These are phyloP conservation scores for Brassica nigra DNA, from an alignment of 345 rosid genomes.

Conservation along the genomic window DNA sequence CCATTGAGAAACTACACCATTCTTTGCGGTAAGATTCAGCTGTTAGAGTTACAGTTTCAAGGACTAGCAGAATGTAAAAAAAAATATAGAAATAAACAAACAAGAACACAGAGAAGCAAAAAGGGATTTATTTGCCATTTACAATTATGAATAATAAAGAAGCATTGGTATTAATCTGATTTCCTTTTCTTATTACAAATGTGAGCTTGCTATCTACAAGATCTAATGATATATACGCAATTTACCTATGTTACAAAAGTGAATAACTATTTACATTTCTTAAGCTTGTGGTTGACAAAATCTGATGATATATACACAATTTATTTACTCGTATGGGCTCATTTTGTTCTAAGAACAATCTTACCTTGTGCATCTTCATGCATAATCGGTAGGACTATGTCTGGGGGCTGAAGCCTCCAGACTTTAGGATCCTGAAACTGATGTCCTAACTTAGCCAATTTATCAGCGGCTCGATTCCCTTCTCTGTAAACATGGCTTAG, in stretches of 20 bases:
- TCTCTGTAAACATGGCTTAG: conserved; percentile 67
- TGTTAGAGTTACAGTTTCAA: conserved; percentile 29
- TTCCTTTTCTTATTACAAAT: conserved; percentile 7
- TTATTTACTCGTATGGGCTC: not conserved
- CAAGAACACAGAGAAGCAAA: conserved; percentile 24
- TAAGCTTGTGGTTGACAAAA: conserved; percentile 17
- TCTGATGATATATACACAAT: conserved; percentile 10
- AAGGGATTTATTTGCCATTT: conserved; percentile 20
- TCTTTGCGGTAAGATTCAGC: conserved; percentile 18
- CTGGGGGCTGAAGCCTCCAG: conserved; percentile 63
- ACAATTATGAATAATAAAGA: conserved; percentile 25
- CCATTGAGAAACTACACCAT: conserved; percentile 17
- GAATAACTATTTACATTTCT: not conserved
- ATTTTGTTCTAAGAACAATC: conserved; percentile 55
- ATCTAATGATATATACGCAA: conserved; percentile 16
- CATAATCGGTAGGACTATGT: conserved; percentile 57
- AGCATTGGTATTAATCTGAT: not conserved
- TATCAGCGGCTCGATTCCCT: conserved; percentile 80
- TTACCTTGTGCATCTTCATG: conserved; percentile 74
- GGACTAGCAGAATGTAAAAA: conserved; percentile 31
- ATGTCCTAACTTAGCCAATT: conserved; percentile 72
- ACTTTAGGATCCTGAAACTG: conserved; percentile 51
- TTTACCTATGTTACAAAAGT: conserved; percentile 20
- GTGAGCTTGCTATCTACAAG: not conserved
- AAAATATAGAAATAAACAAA: conserved; percentile 27